Evolutionary conservation across 1,139 yeast species (phyloP), one percentile per base, ranked within the genome.

Genomic region (Debaryomycetaceae sp.): DNA sequence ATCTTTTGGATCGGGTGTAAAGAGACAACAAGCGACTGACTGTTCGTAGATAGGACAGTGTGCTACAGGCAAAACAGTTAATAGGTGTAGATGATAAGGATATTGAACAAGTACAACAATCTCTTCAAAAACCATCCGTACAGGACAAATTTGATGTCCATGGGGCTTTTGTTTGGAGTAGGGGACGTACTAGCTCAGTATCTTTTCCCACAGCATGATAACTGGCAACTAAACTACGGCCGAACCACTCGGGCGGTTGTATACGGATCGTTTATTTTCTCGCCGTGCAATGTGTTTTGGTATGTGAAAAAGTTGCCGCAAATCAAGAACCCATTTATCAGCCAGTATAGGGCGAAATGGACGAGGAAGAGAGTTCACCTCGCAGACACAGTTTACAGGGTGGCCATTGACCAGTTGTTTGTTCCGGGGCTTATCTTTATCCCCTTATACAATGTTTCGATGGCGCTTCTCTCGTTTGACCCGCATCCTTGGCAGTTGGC

Each of bases 171-270:
- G 28, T 87, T 87, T 58, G 92, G 87, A 0, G 45, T 77, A 2
- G 96, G 96, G 3, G 96, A 88, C 55, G 60, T 67, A 1, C 52
- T 84, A 24, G 95, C 96, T 0, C 96, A 88, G 56, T 40, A 61
- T 1, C 51, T 74, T 8, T 81, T 81, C 54, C 76, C 80, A 3
- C 67, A 62, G 37, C 45, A 42, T 28, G 52, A 53, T 31, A 52
- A 53, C 18, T 60, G 57, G 9, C 53, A 51, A 11, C 41, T 30
- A 41, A 32, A 14, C 26, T 17, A 17, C 29, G 50, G 53, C 9
- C 65, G 96, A 41, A 82, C 89, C 0, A 44, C 72, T 3, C 66
- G 96, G 41, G 87, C 95, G 5, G 69, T 78, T 42, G 51, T 78
- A 6, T 89, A 87, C 55, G 97, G 97, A 1, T 75, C 87, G 0